These are phyloP conservation scores for Centrapalus pauciflorus DNA, from an alignment of 129 eudicot genomes.

Conservation along the genomic window DNA sequence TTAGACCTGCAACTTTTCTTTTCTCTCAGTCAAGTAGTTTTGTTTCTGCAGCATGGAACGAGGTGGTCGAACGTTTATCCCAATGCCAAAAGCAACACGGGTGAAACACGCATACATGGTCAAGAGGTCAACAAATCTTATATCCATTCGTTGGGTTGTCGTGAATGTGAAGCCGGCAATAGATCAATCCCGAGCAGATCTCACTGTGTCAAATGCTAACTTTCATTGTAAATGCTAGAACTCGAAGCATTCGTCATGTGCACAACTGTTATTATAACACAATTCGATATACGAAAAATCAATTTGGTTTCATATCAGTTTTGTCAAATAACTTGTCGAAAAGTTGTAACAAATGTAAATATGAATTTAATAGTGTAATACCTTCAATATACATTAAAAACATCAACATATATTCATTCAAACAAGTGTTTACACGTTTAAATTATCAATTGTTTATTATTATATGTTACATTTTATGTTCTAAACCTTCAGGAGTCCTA, in stretches of 20 bases:
- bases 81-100: slow-evolving; percentile 58
- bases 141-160: background rate
- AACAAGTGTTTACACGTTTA: too few species aligned
- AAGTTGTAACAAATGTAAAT: too few species aligned
- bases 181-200: background rate
- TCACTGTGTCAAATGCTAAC: background rate
- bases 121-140: background rate
- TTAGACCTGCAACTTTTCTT: background rate
- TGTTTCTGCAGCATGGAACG: slow-evolving; percentile 58
- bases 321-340: too few species aligned
- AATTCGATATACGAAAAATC: too few species aligned
- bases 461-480: too few species aligned
- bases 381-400: too few species aligned
- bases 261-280: too few species aligned
- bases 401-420: too few species aligned
- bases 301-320: too few species aligned
- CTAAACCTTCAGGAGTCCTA: too few species aligned
- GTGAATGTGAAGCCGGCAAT: background rate
- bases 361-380: too few species aligned
- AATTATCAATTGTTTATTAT: too few species aligned
- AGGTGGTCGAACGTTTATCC: slow-evolving; percentile 50
- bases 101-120: background rate
- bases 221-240: slow-evolving; percentile 5
- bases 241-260: slow-evolving; percentile 4
- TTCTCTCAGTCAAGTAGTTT: slow-evolving; percentile 8